Evolutionary conservation across 129 eudicot species (phyloP).

Genomic region (Helichrysum umbraculigerum): DNA sequence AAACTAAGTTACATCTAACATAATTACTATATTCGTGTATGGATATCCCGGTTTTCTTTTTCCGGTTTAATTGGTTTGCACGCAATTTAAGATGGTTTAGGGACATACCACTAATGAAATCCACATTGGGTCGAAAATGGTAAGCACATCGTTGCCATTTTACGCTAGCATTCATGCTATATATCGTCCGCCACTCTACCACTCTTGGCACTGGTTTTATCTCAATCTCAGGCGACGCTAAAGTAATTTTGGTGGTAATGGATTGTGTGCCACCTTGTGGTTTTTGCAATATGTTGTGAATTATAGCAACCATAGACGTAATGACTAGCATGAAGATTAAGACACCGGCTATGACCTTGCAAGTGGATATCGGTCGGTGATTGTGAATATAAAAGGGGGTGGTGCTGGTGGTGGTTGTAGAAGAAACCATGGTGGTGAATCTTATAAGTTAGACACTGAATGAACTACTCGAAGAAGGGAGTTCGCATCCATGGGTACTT

Average conservation of each 20-base stretch:
- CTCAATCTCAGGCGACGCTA: background rate
- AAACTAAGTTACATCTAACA: background rate
- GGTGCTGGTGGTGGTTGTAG: background rate
- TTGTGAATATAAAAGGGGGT: conserved; percentile 2
- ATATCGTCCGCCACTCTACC: background rate
- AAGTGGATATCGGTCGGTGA: background rate
- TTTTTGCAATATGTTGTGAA: conserved; percentile 15
- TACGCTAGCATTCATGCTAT: background rate
- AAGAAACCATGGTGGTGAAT: conserved; percentile 20
- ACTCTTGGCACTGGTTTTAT: background rate
- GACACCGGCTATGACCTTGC: conserved; percentile 1
- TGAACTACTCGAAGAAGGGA: background rate
- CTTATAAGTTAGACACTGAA: background rate
- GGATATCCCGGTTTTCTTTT: too few species aligned
- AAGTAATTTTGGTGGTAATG: background rate
- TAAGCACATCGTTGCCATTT: background rate
- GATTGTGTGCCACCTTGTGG: conserved; percentile 16
- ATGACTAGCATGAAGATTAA: conserved; percentile 14
- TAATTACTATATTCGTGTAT: background rate
- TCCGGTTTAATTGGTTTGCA: background rate
- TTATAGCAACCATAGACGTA: conserved; percentile 19
- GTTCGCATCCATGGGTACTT: too few species aligned
- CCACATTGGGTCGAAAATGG: background rate
- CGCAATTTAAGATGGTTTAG: background rate
- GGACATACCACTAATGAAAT: background rate